Base-by-base conservation (phyloP, 192 early-diverging fungal species). In the Chytriomyces sp. region DNA sequence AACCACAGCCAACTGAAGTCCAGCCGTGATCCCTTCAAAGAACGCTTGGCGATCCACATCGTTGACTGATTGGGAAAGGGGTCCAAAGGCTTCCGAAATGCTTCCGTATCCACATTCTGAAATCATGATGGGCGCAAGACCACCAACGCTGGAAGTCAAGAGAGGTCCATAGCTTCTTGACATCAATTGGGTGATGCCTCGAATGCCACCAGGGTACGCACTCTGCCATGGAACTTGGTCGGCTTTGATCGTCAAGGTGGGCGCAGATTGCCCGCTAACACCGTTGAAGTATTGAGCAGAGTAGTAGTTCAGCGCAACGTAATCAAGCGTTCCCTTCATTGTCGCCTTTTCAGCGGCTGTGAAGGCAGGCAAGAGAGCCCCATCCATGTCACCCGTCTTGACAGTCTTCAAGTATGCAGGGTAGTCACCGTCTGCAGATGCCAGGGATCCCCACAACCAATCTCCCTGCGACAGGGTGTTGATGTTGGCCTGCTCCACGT, bases 401-500 rank as follows among this genome's bases (percentile, higher is more conserved):
- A 57, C 20, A 13, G 53, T 68, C 5, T 65, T 64, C 7, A 83
- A 45, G 49, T 59, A 67, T 35, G 78, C 80, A 28, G 82, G 82
- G 50, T 83, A 83, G 28, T 86, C 83, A 20, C 82, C 82, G 59
- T 64, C 11, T 4, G 53, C 53, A 5, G 66, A 50, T 26, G 26
- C 57, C 53, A 82, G 50, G 45, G 83, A 81, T 46, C 82, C 82
- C 60, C 76, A 61, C 69, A 82, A 85, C 82, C 82, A 83, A 13
- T 45, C 68, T 57, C 67, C 65, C 23, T 50, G 61, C 77, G 78
- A 80, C 59, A 83, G 64, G 26, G 47, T 16, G 18, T 70, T 26
- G 7, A 24, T 26, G n/a, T 49, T 18, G 47, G 81, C 80, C n/a
- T 81, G 81, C 6, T 28, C 80, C 13, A 67, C 59, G 24, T 85